Conservation (phyloP, 371 early-diverging fungal genomes). For the Quaeritorhiza haematococci region DNA sequence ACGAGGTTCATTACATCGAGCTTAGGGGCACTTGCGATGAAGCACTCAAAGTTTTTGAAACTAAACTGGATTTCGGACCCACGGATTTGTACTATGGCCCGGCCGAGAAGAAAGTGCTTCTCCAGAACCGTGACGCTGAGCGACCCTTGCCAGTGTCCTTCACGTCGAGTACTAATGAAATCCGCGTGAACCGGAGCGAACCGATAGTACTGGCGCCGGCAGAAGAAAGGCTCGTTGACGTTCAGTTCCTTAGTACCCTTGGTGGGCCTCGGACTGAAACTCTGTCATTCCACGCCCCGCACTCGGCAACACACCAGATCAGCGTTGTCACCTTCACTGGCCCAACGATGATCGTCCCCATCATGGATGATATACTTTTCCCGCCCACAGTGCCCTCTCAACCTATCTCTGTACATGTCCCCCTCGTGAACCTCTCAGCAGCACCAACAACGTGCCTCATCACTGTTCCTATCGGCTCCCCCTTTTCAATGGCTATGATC, state of each 20-base stretch:
- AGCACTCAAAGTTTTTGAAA: conserved; percentile 30
- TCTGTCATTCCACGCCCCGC: conserved; percentile 28
- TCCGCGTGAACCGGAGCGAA: conserved; percentile 29
- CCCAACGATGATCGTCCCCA: conserved; percentile 29
- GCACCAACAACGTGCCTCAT: conserved; percentile 16
- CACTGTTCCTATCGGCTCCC: conserved; percentile 20
- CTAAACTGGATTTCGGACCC: conserved; percentile 45
- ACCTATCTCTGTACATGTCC: conserved; percentile 22
- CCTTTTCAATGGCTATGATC: conserved; percentile 24
- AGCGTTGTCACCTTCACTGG: conserved; percentile 33
- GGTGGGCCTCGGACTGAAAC: conserved; percentile 35
- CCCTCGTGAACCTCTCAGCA: conserved; percentile 32
- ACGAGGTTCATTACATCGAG: conserved; percentile 22
- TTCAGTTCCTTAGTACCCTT: conserved; percentile 27
- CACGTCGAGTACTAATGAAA: conserved; percentile 30
- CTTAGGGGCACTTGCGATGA: conserved; percentile 23
- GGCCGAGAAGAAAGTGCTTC: conserved; percentile 16
- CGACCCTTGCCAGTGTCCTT: conserved; percentile 21
- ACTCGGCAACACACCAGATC: conserved; percentile 12
- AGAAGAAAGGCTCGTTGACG: conserved; percentile 18
- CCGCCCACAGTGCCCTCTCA: conserved; percentile 17
- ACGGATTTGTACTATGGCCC: conserved; percentile 41
- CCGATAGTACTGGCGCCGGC: conserved; percentile 27
- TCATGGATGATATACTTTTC: conserved; percentile 33
- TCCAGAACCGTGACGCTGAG: conserved; percentile 23